Evolutionary conservation across 768 basidiomycete species (phyloP).

Genomic region (Russula virescens): DNA sequence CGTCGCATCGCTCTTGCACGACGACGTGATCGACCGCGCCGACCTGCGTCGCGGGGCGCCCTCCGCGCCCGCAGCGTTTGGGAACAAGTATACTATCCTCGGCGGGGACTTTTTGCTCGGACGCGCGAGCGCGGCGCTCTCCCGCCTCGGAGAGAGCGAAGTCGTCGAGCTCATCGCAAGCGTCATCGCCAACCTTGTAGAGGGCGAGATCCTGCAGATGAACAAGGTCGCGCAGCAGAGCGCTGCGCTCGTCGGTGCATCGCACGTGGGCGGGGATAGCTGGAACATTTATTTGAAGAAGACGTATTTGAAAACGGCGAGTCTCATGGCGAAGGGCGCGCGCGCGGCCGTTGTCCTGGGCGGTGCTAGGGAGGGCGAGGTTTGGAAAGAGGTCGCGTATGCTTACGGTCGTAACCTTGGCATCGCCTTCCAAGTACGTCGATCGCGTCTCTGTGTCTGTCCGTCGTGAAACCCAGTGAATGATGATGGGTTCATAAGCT

Average conservation of each 20-base stretch:
- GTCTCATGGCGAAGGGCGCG: constrained; percentile 82
- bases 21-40: constrained; percentile 78
- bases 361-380: constrained; percentile 67
- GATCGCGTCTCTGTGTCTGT: not conserved
- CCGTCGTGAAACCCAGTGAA: not conserved
- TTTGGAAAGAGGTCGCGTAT: constrained; percentile 87
- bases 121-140: constrained; percentile 80
- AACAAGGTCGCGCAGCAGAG: constrained; percentile 43
- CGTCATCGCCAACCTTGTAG: constrained; percentile 93
- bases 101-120: constrained; percentile 96
- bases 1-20: constrained; percentile 88
- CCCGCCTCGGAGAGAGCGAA: constrained; percentile 78
- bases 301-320: constrained; percentile 90
- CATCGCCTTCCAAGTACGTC: constrained; percentile 85
- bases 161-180: constrained; percentile 91
- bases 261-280: constrained; percentile 39
- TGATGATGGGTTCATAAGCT: constrained; percentile 46
- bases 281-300: constrained; percentile 85
- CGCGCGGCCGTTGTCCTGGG: constrained; percentile 85
- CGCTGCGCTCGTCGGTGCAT: constrained; percentile 29
- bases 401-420: constrained; percentile 87
- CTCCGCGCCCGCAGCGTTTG: constrained; percentile 70
- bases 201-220: constrained; percentile 90
- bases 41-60: constrained; percentile 64
- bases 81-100: constrained; percentile 90